Base-by-base conservation (phyloP, 106 monocot species). In the Cymbidium sinense region DNA sequence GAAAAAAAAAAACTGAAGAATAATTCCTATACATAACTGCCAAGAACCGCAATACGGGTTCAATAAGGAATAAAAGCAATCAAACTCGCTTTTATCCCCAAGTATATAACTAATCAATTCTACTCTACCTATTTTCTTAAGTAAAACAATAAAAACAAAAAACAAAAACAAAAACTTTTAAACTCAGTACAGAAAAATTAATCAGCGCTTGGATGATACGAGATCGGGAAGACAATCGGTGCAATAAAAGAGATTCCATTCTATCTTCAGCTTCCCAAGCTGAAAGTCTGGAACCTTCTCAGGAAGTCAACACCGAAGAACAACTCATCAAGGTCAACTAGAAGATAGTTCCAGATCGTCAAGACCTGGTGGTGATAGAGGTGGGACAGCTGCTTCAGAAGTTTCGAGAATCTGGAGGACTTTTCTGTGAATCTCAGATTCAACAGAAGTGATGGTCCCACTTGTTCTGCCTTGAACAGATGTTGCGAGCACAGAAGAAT, bases 151-250 rank as follows among this genome's bases (percentile, higher is more conserved):
- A 44, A 44, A 13, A 9, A 19, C 7, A 51, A 51, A 2, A 11
- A 51, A 51, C 12, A 52, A 20, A 52, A 29, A 29, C 0, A 0
- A 64, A 64, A 67, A 67, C 0, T 29, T 64, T 64, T 34, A 3
- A 34, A 29, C 15, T 29, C 34, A 69, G 30, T 69, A 69, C 28
- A 71, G 37, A 29, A 21, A 71, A 74, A 74, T 13, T 15, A 47
- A 44, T 28, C 74, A 72, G 37, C 71, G 71, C 71, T 71, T 74
- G 71, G 71, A 72, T 72, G 44, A 74, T 74, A 28, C 27, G 74
- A 74, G 74, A 74, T 74, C 41, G 74, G 74, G 44, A 71, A 71
- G 71, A 37, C 7, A 10, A 47, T 47, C 20, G 34, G 37, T 37
- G 67, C 31, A 30, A 67, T 13, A 13, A 13, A 11, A 47, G 47